Evolutionary conservation across 106 monocot genomes (phyloP).

Genomic region (Dactylorhiza incarnata): DNA sequence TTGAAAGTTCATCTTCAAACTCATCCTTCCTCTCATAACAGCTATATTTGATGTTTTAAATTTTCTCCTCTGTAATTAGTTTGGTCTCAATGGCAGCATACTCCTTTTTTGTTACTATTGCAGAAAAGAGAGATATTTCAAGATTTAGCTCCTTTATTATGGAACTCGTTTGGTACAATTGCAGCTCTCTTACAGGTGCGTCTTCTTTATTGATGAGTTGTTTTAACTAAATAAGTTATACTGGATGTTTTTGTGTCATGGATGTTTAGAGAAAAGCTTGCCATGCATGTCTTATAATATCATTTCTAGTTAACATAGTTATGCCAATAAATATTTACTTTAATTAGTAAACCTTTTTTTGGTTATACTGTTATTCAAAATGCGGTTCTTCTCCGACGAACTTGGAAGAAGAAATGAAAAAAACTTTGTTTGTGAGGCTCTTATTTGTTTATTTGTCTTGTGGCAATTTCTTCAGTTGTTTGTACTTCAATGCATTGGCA

Average conservation of each 20-base stretch:
- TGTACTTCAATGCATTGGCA: too few species aligned
- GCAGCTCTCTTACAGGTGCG: constrained; percentile 79
- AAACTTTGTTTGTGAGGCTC: too few species aligned
- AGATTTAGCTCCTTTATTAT: constrained; percentile 84
- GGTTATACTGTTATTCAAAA: not conserved
- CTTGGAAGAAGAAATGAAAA: too few species aligned
- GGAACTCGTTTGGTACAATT: constrained; percentile 94
- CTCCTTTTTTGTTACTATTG: not conserved
- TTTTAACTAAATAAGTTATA: not conserved
- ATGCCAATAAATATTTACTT: not conserved
- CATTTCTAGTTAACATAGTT: not conserved
- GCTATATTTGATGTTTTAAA: not conserved
- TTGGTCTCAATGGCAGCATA: too few species aligned
- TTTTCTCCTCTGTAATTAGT: not conserved
- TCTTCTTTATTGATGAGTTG: not conserved
- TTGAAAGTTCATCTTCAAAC: too few species aligned
- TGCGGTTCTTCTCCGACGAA: too few species aligned
- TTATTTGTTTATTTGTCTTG: too few species aligned
- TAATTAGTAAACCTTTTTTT: not conserved
- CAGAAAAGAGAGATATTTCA: constrained; percentile 96
- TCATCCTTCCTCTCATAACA: too few species aligned
- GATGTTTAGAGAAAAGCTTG: not conserved
- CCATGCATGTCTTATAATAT: not conserved
- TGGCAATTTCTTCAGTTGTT: not conserved
- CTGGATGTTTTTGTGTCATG: not conserved